Percentiles rank a stretch among this genome's conserved stretches.
Conservation (phyloP, 202 grass and related monocot species). For the Zoysia matrella region DNA sequence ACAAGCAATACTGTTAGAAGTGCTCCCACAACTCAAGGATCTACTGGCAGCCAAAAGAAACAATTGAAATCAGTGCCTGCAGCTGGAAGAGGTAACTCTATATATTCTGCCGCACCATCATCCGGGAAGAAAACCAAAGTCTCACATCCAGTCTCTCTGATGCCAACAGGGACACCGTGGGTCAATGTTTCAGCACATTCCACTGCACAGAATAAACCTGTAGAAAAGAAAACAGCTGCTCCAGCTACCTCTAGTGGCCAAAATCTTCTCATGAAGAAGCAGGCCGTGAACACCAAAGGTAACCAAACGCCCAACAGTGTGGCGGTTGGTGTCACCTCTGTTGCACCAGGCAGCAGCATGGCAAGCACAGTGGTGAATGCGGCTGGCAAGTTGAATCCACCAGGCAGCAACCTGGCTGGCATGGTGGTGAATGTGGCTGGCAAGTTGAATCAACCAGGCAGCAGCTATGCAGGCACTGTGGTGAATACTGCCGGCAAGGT, state of each 20-base stretch:
- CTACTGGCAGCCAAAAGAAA: constrained; percentile 36
- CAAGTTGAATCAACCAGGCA: neutral
- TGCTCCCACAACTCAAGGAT: constrained; percentile 40
- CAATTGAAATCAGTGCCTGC: constrained; percentile 22
- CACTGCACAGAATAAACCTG: constrained; percentile 36
- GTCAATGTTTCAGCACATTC: constrained; percentile 36
- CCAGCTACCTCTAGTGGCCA: constrained; percentile 15
- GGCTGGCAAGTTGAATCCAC: too few relatives aligned
- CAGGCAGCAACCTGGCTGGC: constrained; percentile 26
- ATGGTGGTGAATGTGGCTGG: neutral
- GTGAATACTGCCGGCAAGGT: neutral
- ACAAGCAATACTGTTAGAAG: neutral
- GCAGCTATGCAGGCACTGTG: neutral
- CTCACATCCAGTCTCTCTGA: constrained; percentile 2
- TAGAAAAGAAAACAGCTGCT: constrained; percentile 31
- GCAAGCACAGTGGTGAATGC: too few relatives aligned
- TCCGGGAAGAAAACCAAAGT: constrained; percentile 43
- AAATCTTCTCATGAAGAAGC: constrained; percentile 38
- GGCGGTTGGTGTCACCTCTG: neutral
- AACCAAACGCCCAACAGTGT: constrained; percentile 11
- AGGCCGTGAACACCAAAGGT: neutral
- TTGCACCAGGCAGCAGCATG: too few relatives aligned
- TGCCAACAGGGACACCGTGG: constrained; percentile 11
- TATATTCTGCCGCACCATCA: constrained; percentile 30
- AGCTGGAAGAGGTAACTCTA: constrained; percentile 29